phyloP scores from a whole-genome alignment of 208 protist species.

The Leishmania mexicana region DNA sequence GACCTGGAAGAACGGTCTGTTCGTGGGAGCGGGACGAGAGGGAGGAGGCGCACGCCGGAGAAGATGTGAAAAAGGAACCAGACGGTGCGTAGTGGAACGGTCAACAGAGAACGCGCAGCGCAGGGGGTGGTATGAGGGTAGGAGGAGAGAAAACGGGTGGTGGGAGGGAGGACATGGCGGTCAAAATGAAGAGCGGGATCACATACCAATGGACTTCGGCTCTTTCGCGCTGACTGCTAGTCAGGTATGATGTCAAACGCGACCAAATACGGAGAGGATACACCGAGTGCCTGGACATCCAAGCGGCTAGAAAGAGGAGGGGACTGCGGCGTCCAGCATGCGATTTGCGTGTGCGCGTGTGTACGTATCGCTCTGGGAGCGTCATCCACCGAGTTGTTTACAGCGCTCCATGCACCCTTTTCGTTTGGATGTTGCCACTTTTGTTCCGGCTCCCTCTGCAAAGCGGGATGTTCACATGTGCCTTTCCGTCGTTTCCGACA shows the following conservation, averaged over 20 bases:
- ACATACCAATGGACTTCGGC: too few species aligned
- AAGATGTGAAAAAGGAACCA: not conserved
- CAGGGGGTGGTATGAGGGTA: not conserved
- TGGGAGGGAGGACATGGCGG: too few species aligned
- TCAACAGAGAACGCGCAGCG: not conserved
- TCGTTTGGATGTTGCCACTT: not conserved
- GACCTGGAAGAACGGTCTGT: not conserved
- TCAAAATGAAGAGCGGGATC: too few species aligned
- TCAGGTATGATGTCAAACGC: not conserved
- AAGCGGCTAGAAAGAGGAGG: not conserved
- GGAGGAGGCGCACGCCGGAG: too few species aligned
- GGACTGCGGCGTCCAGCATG: not conserved
- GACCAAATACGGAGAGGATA: not conserved
- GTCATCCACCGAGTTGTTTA: not conserved
- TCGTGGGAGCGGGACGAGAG: not conserved
- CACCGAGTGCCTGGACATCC: not conserved
- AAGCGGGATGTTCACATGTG: not conserved
- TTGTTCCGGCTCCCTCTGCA: not conserved
- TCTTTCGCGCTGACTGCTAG: not conserved
- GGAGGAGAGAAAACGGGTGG: too few species aligned
- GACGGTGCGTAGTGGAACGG: not conserved
- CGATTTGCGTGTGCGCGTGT: not conserved
- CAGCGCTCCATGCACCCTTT: not conserved
- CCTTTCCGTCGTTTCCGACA: not conserved
- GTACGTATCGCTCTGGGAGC: not conserved